These are phyloP conservation scores for Gyrodon lividus DNA, from an alignment of 768 basidiomycete species.

Conservation along the genomic window DNA sequence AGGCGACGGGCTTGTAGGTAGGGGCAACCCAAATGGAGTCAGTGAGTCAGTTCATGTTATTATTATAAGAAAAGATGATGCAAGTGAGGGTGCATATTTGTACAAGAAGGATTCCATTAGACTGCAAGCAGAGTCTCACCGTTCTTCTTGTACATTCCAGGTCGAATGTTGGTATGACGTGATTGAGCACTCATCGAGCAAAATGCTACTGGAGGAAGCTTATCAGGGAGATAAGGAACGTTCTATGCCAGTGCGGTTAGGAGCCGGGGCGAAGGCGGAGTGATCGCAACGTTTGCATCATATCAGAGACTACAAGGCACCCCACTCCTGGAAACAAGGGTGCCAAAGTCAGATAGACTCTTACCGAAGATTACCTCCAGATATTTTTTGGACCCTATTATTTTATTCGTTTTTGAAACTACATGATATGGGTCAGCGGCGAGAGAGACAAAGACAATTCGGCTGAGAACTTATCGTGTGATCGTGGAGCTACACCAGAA, in stretches of 20 bases:
- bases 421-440: no score
- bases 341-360: conserved; percentile 4
- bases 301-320: neutral
- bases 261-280: neutral
- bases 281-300: neutral
- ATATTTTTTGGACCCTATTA: no score
- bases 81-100: no score
- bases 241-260: neutral
- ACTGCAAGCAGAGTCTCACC: neutral
- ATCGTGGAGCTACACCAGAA: neutral
- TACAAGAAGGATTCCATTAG: no score
- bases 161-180: neutral
- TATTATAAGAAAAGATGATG: no score
- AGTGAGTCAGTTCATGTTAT: no score
- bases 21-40: no score
- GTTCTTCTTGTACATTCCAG: neutral
- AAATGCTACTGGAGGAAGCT: neutral
- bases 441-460: neutral
- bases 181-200: neutral
- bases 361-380: conserved; percentile 11
- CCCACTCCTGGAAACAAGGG: conserved; percentile 1
- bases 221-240: neutral
- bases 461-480: neutral
- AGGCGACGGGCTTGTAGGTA: no score
- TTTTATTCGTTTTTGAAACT: no score